phyloP scores from a whole-genome alignment of 1,284 basidiomycete genomes.

The Sporisorium sorghi region DNA sequence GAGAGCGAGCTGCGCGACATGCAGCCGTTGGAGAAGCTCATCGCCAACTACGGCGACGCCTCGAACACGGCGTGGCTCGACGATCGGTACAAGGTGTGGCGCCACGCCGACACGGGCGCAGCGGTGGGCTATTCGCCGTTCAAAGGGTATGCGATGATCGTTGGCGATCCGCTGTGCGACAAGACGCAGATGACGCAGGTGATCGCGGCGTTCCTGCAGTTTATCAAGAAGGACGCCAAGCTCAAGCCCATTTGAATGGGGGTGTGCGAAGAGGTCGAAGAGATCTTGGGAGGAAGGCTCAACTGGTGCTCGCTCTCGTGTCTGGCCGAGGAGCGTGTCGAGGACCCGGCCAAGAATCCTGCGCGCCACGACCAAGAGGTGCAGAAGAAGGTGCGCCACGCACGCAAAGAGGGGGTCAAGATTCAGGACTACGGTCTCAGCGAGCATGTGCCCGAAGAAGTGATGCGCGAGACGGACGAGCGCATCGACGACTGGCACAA shows the following conservation, averaged over 20 bases:
- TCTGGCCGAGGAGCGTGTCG: conserved; percentile 74
- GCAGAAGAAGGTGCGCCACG: conserved; percentile 72
- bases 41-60: conserved; percentile 74
- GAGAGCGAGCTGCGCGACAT: conserved; percentile 55
- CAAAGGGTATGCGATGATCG: conserved; percentile 71
- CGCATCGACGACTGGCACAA: conserved; percentile 73
- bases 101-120: conserved; percentile 72
- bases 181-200: conserved; percentile 71
- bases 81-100: conserved; percentile 74
- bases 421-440: conserved; percentile 67
- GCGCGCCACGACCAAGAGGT: conserved; percentile 72
- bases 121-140: conserved; percentile 72
- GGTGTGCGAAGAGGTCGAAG: conserved; percentile 72
- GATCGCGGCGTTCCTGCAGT: conserved; percentile 71
- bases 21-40: conserved; percentile 71
- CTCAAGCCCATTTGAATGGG: conserved; percentile 75
- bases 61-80: conserved; percentile 75
- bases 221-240: conserved; percentile 69
- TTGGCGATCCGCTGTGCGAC: conserved; percentile 74
- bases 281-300: conserved; percentile 72
- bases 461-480: conserved; percentile 71
- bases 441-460: conserved; percentile 70
- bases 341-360: conserved; percentile 71
- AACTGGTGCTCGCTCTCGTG: conserved; percentile 74
- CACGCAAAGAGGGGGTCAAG: conserved; percentile 73